Evolutionary conservation across 2,329 filamentous ascomycete genomes (phyloP).

Genomic region (Leptographium flavum): DNA sequence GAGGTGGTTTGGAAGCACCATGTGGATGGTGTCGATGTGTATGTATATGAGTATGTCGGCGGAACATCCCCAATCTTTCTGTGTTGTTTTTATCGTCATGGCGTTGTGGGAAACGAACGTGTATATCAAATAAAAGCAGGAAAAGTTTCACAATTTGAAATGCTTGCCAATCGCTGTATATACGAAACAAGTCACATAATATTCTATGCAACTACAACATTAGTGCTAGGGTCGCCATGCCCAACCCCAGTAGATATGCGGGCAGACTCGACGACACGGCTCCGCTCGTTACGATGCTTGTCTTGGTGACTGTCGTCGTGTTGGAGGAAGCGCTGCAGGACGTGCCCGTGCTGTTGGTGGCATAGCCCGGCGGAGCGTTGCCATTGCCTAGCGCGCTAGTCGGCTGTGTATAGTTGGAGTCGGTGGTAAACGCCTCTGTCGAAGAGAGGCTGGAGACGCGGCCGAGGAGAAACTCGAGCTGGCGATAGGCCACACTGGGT

Average conservation of each 20-base stretch:
- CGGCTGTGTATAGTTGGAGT: constrained; percentile 14
- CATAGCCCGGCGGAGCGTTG: constrained; percentile 16
- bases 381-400: constrained; percentile 14
- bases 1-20: neutral
- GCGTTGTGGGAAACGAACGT: neutral
- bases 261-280: neutral
- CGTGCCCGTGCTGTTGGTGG: neutral
- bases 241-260: too few species aligned
- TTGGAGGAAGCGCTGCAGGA: neutral
- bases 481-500: constrained; percentile 52
- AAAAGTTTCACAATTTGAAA: neutral
- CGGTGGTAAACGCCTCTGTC: constrained; percentile 22
- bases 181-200: too few species aligned
- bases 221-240: too few species aligned
- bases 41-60: constrained; percentile 1
- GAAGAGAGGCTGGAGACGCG: constrained; percentile 42
- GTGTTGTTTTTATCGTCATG: neutral
- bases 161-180: neutral
- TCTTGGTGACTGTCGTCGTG: too few species aligned
- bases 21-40: neutral
- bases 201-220: too few species aligned
- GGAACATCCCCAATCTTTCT: neutral
- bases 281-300: too few species aligned
- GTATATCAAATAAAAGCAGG: neutral
- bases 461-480: constrained; percentile 63